A percentile compares a stretch with the other conserved stretches of the same genome.
phyloP scores from a whole-genome alignment of 352 stramenopile species.

The Globisporangium irregulare region DNA sequence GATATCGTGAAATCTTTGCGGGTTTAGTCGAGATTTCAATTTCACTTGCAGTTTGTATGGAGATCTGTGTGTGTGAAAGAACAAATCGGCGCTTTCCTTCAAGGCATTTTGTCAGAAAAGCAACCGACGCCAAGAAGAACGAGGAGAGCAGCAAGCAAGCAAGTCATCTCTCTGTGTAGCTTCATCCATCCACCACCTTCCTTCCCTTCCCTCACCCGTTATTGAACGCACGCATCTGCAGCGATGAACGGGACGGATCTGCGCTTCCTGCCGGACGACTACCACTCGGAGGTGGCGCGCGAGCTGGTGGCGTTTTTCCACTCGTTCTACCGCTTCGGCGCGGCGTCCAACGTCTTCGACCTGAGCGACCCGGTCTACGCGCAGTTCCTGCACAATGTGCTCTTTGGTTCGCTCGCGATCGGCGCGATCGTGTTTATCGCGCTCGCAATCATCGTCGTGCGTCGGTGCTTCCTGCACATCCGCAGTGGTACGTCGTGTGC shows the following conservation, averaged over 20 bases:
- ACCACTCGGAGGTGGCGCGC: constrained; percentile 61
- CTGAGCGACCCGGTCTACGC: constrained; percentile 47
- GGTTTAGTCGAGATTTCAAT: no score
- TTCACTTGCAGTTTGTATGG: no score
- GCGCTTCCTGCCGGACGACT: constrained; percentile 59
- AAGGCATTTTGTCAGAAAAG: no score
- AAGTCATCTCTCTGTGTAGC: not conserved
- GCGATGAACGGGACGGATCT: constrained; percentile 22
- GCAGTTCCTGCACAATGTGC: constrained; percentile 66
- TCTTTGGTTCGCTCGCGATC: constrained; percentile 63
- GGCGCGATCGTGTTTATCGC: constrained; percentile 60
- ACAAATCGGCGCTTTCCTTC: no score
- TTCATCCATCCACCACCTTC: no score
- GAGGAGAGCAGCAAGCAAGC: no score
- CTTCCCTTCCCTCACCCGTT: no score
- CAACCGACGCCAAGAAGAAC: no score
- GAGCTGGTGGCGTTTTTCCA: constrained; percentile 77
- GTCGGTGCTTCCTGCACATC: constrained; percentile 68
- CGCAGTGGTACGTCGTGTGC: constrained; percentile 39
- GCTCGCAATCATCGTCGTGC: constrained; percentile 65
- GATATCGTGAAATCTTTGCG: no score
- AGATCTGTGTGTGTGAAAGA: no score
- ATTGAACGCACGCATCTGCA: not conserved
- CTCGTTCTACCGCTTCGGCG: constrained; percentile 76
- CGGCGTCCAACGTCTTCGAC: constrained; percentile 48